phyloP scores from a whole-genome alignment of 2,329 filamentous ascomycete genomes.

The Macrophomina phaseolina region DNA sequence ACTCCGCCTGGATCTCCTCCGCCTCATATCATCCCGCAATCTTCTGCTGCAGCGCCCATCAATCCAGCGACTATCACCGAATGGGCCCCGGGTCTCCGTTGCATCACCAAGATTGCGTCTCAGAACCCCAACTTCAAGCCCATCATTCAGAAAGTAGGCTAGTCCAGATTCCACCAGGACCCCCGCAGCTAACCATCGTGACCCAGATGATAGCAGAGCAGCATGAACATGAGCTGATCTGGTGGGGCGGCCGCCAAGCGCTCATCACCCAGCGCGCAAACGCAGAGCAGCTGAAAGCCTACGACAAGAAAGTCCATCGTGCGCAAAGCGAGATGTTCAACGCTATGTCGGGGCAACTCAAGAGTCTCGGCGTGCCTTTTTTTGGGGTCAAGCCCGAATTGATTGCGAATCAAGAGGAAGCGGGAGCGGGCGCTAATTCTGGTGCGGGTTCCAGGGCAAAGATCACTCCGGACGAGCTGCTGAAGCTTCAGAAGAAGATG shows the following conservation, averaged over 20 bases:
- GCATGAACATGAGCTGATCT: constrained; percentile 66
- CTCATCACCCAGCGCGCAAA: background rate
- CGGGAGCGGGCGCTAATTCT: constrained; percentile 12
- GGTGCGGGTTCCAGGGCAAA: constrained; percentile 25
- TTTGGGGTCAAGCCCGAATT: constrained; percentile 59
- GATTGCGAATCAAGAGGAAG: constrained; percentile 42
- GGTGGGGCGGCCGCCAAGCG: constrained; percentile 41
- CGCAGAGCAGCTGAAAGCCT: constrained; percentile 59
- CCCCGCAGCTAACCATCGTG: background rate
- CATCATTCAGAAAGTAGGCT: constrained; percentile 47
- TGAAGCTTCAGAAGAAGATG: constrained; percentile 43
- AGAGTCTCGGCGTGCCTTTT: constrained; percentile 65
- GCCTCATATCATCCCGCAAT: background rate
- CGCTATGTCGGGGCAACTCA: constrained; percentile 62
- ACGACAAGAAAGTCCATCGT: constrained; percentile 67
- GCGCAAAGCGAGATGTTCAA: constrained; percentile 65
- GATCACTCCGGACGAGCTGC: constrained; percentile 40
- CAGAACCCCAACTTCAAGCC: constrained; percentile 51
- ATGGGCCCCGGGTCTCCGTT: constrained; percentile 55
- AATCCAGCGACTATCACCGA: constrained; percentile 56
- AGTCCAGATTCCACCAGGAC: constrained; percentile 29
- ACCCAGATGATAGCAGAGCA: constrained; percentile 66
- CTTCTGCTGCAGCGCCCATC: constrained; percentile 37
- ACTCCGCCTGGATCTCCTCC: background rate
- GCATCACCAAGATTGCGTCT: constrained; percentile 53